Percentiles rank a stretch among this genome's conserved stretches.
These are phyloP conservation scores for Ascochyta pisi DNA, from an alignment of 2,329 filamentous ascomycete species.

Conservation along the genomic window DNA sequence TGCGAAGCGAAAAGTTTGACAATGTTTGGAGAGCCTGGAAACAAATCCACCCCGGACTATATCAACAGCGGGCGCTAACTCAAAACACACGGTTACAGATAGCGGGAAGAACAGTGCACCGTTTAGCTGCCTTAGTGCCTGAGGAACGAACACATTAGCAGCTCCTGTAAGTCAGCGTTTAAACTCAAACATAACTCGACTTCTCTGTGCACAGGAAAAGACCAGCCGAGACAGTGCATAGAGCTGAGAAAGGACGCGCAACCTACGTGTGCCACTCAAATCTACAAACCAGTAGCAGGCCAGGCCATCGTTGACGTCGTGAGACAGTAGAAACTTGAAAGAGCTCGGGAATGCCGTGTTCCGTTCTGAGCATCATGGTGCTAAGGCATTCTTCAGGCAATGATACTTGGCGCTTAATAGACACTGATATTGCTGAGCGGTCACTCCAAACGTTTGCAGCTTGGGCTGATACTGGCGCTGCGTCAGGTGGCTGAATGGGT, in stretches of 20 bases:
- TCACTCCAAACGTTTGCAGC: conserved; percentile 41
- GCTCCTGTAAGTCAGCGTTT: conserved; percentile 8
- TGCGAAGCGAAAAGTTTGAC: conserved; percentile 49
- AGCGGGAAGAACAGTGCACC: conserved; percentile 38
- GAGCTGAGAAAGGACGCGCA: conserved; percentile 26
- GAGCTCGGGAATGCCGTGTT: conserved; percentile 38
- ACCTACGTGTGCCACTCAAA: conserved; percentile 12
- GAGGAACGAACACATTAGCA: conserved; percentile 4
- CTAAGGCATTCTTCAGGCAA: conserved; percentile 33
- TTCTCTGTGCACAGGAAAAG: background rate
- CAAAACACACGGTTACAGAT: conserved; percentile 38
- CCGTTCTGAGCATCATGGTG: conserved; percentile 44
- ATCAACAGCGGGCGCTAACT: conserved; percentile 47
- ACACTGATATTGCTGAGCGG: conserved; percentile 18
- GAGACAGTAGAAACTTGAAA: conserved; percentile 46
- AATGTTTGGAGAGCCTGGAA: conserved; percentile 46
- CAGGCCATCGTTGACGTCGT: conserved; percentile 35
- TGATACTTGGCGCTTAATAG: conserved; percentile 31
- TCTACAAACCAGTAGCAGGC: conserved; percentile 24
- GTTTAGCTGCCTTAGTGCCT: conserved; percentile 21
- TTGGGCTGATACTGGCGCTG: conserved; percentile 40
- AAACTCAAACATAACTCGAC: conserved; percentile 3
- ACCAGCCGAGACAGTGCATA: background rate
- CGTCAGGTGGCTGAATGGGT: conserved; percentile 33
- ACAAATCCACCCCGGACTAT: conserved; percentile 44